These are phyloP conservation scores for Eutrema yunnanense DNA, from an alignment of 345 rosid species.

Conservation along the genomic window DNA sequence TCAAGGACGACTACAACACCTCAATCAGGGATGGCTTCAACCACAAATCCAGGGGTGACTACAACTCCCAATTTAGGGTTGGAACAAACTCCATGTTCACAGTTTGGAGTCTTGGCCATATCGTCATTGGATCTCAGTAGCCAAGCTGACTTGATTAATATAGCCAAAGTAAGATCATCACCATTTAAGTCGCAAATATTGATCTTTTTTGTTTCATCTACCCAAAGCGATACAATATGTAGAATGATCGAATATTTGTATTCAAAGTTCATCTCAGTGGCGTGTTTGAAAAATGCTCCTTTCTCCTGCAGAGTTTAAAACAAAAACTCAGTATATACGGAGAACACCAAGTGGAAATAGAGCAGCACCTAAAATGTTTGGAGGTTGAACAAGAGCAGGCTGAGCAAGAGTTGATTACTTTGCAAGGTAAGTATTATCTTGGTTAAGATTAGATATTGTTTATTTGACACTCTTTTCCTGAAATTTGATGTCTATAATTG, in stretches of 20 bases:
- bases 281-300: not conserved
- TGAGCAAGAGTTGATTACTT: slow-evolving; percentile 21
- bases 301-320: slow-evolving; percentile 29
- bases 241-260: not conserved
- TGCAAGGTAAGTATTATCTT: slow-evolving; percentile 42
- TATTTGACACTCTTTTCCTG: not conserved
- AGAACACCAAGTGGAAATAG: slow-evolving; percentile 15
- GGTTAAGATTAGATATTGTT: not conserved
- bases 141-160: slow-evolving; percentile 6
- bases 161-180: slow-evolving; percentile 5
- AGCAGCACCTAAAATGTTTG: slow-evolving; percentile 17
- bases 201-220: not conserved
- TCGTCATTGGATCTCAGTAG: not conserved
- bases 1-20: not conserved
- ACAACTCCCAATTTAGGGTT: not conserved
- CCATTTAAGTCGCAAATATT: not conserved
- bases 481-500: not conserved
- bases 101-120: slow-evolving; percentile 1
- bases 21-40: slow-evolving; percentile 8
- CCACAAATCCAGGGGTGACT: not conserved
- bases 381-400: slow-evolving; percentile 18
- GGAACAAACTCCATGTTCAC: slow-evolving; percentile 21
- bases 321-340: slow-evolving; percentile 21
- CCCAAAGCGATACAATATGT: not conserved
- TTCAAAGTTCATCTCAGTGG: not conserved